Conservation (phyloP, 1,284 basidiomycete species). For the Agaricales sp. region DNA sequence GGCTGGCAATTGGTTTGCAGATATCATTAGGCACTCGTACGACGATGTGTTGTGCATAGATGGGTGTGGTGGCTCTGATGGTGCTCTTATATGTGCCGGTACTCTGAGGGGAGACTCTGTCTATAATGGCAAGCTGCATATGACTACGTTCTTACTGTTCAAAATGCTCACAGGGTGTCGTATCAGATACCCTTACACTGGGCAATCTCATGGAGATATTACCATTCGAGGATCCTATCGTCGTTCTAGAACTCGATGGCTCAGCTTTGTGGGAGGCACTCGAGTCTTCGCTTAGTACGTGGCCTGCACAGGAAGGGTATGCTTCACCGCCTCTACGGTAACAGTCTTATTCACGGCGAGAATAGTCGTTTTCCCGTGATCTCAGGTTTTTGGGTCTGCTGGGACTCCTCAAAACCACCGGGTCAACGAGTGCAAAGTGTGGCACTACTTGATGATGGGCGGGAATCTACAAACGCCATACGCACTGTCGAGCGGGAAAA, state of each 20-base stretch:
- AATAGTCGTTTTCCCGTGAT: slow-evolving; percentile 82
- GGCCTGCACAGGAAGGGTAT: slow-evolving; percentile 88
- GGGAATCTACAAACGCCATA: slow-evolving; percentile 25
- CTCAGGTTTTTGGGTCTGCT: slow-evolving; percentile 77
- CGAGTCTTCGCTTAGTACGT: slow-evolving; percentile 67
- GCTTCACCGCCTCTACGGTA: slow-evolving; percentile 11
- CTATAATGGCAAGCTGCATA: slow-evolving; percentile 61
- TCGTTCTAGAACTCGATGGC: slow-evolving; percentile 80
- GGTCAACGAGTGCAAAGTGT: slow-evolving; percentile 68
- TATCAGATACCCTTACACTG: slow-evolving; percentile 60
- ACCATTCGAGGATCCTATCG: slow-evolving; percentile 81
- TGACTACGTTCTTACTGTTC: slow-evolving; percentile 15
- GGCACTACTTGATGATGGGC: slow-evolving; percentile 47
- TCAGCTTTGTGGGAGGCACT: slow-evolving; percentile 74
- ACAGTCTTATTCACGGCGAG: background rate
- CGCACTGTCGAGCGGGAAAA: slow-evolving; percentile 33
- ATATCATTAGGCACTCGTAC: slow-evolving; percentile 79
- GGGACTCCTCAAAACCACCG: slow-evolving; percentile 72
- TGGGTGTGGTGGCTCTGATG: slow-evolving; percentile 59
- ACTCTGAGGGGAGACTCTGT: slow-evolving; percentile 80
- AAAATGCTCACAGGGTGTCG: background rate
- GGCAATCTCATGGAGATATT: slow-evolving; percentile 83
- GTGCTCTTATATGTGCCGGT: slow-evolving; percentile 78
- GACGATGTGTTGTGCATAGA: slow-evolving; percentile 66
- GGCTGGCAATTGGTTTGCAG: slow-evolving; percentile 84